Conservation (phyloP, 768 basidiomycete genomes). For the Brasilioporus rufonigricans region DNA sequence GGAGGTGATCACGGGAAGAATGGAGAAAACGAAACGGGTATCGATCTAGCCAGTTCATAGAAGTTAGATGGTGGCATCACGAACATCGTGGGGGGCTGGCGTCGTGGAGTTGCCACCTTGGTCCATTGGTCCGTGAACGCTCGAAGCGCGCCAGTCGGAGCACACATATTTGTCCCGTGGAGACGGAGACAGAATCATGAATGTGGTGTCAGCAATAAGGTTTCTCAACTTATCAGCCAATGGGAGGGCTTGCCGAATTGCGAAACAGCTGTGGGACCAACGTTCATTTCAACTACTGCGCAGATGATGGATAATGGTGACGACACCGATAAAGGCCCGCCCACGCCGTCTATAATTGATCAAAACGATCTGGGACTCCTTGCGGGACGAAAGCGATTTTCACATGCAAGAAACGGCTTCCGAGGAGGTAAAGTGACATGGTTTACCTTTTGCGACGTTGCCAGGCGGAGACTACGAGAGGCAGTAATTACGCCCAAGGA, state of each 20-base stretch:
- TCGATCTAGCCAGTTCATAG: slow-evolving; percentile 28
- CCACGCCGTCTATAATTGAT: slow-evolving; percentile 90
- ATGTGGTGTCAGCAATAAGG: slow-evolving; percentile 45
- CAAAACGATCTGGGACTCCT: slow-evolving; percentile 86
- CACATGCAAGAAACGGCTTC: slow-evolving; percentile 65
- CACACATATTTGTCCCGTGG: slow-evolving; percentile 38
- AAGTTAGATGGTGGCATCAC: too few relatives aligned
- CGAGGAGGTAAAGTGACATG: slow-evolving; percentile 59
- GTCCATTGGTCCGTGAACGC: slow-evolving; percentile 10
- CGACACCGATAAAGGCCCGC: slow-evolving; percentile 84
- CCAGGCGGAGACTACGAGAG: slow-evolving; percentile 82
- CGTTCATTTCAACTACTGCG: slow-evolving; percentile 35
- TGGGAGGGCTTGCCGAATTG: too few relatives aligned
- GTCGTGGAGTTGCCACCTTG: slow-evolving; percentile 7
- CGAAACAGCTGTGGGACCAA: too few relatives aligned
- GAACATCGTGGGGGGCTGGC: slow-evolving; percentile 23
- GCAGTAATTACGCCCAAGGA: slow-evolving; percentile 88
- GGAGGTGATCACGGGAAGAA: slow-evolving; percentile 38
- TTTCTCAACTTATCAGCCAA: slow-evolving; percentile 54
- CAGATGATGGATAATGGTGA: slow-evolving; percentile 83
- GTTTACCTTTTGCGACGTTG: slow-evolving; percentile 47
- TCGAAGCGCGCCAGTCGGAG: slow-evolving; percentile 21
- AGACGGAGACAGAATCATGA: slow-evolving; percentile 48
- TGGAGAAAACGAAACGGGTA: slow-evolving; percentile 43
- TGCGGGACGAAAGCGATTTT: slow-evolving; percentile 63